phyloP scores from a whole-genome alignment of 1,284 basidiomycete species.

The Anthracocystis panici-leucophaei region DNA sequence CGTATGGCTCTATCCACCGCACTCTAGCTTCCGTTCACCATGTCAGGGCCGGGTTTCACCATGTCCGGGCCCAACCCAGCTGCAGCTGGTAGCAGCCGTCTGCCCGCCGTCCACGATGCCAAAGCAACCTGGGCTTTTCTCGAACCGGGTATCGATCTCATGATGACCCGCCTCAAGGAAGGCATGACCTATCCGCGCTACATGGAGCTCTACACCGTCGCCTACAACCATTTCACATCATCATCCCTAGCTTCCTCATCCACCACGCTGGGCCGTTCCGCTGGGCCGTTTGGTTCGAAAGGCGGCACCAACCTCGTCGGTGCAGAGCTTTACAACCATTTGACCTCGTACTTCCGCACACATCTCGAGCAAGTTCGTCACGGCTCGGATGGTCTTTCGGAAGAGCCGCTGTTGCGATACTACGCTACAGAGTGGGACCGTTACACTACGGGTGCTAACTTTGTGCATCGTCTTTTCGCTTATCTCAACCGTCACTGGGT shows the following conservation, averaged over 20 bases:
- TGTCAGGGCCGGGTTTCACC: conserved; percentile 9
- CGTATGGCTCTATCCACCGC: neutral
- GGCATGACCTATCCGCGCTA: conserved; percentile 93
- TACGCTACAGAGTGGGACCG: conserved; percentile 95
- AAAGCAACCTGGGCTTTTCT: conserved; percentile 88
- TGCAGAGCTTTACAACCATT: conserved; percentile 89
- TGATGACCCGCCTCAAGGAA: conserved; percentile 75
- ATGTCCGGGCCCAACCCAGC: conserved; percentile 28
- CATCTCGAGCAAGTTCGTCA: conserved; percentile 71
- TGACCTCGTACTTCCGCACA: conserved; percentile 83
- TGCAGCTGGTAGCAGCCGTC: conserved; percentile 24
- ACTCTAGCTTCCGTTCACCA: neutral
- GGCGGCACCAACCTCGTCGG: conserved; percentile 91
- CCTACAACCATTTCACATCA: conserved; percentile 96
- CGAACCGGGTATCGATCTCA: conserved; percentile 78
- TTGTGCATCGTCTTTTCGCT: conserved; percentile 84
- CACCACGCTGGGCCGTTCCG: conserved; percentile 44
- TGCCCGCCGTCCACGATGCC: conserved; percentile 45
- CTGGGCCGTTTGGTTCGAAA: conserved; percentile 39
- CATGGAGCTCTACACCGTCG: conserved; percentile 87
- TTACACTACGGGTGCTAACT: conserved; percentile 95
- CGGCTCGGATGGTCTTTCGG: conserved; percentile 83
- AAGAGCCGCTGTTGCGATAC: conserved; percentile 88
- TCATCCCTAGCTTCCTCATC: conserved; percentile 77
- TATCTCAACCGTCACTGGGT: conserved; percentile 99